Conservation (phyloP, 2,329 filamentous ascomycete genomes). For the Hortaea sp. region DNA sequence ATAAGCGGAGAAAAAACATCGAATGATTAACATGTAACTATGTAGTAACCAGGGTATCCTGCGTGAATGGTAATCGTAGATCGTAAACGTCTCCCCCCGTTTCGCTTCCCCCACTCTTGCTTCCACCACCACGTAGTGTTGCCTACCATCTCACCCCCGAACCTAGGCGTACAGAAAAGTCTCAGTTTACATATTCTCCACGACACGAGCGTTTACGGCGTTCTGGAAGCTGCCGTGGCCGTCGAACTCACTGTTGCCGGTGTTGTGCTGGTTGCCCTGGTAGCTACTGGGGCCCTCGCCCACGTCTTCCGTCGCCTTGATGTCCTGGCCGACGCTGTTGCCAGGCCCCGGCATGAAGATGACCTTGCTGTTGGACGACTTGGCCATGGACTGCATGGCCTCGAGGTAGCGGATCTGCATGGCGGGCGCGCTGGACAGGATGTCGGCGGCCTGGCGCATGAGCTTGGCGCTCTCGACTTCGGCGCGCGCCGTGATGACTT, state of each 20-base stretch:
- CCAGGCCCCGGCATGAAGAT: constrained; percentile 61
- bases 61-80: not conserved
- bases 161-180: not conserved
- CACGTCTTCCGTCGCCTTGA: constrained; percentile 39
- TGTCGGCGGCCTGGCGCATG: constrained; percentile 84
- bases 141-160: not conserved
- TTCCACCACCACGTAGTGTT: not conserved
- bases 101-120: not conserved
- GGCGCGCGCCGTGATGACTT: constrained; percentile 93
- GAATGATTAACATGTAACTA: too few relatives aligned
- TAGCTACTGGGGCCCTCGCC: constrained; percentile 49
- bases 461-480: constrained; percentile 95
- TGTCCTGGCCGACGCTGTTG: constrained; percentile 39
- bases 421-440: constrained; percentile 78
- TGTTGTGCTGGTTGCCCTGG: constrained; percentile 3
- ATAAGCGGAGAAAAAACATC: too few relatives aligned
- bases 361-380: constrained; percentile 78
- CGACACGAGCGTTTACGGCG: constrained; percentile 69
- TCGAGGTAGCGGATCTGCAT: constrained; percentile 99
- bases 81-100: not conserved
- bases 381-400: constrained; percentile 98
- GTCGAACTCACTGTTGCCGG: constrained; percentile 5
- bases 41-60: not conserved
- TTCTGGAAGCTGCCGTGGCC: constrained; percentile 51
- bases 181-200: constrained; percentile 70